Conservation (phyloP, 345 rosid species). For the Streptanthus diversifolius region DNA sequence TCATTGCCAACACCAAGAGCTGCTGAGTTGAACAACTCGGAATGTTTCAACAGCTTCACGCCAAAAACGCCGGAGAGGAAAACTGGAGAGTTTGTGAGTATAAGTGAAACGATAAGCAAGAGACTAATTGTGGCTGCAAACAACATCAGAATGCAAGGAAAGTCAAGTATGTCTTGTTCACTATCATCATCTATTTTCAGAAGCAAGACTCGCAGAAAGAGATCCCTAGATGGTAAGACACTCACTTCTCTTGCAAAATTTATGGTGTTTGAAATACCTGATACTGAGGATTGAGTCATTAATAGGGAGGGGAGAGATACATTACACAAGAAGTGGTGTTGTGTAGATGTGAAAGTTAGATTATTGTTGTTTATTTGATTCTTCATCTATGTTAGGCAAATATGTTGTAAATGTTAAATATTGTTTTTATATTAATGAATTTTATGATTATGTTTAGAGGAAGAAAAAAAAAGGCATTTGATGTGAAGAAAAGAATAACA, state of each 20-base stretch:
- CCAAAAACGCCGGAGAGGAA: constrained; percentile 11
- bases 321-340: background rate
- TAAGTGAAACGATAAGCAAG: constrained; percentile 17
- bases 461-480: constrained; percentile 13
- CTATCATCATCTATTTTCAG: constrained; percentile 19
- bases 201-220: constrained; percentile 12
- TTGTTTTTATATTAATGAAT: background rate
- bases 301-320: background rate
- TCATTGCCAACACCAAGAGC: constrained; percentile 9
- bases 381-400: background rate
- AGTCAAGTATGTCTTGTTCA: background rate
- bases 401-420: constrained; percentile 5
- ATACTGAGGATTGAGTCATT: constrained; percentile 20
- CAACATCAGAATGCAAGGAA: constrained; percentile 35
- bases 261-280: constrained; percentile 26
- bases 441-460: background rate
- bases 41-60: background rate
- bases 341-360: constrained; percentile 10
- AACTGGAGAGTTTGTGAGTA: background rate
- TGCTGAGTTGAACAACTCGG: background rate
- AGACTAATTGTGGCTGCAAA: constrained; percentile 29
- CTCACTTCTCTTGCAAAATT: constrained; percentile 22
- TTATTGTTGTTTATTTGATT: background rate
- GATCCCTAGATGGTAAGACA: constrained; percentile 6
- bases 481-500: constrained; percentile 22